These are phyloP conservation scores for Daphne laureola DNA, from an alignment of 441 rosid genomes.

Conservation along the genomic window DNA sequence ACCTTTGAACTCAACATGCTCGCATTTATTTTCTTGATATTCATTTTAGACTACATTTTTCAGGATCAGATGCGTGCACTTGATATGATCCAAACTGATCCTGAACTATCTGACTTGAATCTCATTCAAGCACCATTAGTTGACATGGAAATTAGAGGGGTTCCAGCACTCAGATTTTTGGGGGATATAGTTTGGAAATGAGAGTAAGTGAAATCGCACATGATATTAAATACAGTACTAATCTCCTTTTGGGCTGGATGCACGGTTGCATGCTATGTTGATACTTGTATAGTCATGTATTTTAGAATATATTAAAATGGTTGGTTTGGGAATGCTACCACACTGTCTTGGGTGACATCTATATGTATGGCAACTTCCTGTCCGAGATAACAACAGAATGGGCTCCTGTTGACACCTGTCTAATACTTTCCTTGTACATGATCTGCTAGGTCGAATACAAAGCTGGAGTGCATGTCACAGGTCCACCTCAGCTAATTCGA, in stretches of 20 bases:
- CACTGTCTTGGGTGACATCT: too few species aligned
- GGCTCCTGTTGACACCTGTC: too few species aligned
- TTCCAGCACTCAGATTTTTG: constrained; percentile 82
- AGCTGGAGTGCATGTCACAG: too few species aligned
- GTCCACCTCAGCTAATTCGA: too few species aligned
- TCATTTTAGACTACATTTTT: constrained; percentile 11
- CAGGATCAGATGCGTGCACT: constrained; percentile 95
- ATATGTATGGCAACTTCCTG: too few species aligned
- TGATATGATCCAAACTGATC: constrained; percentile 60
- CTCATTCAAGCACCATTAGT: constrained; percentile 78
- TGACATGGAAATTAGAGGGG: constrained; percentile 95
- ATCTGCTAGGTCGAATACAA: too few species aligned
- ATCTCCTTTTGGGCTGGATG: neutral
- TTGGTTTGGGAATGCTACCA: too few species aligned
- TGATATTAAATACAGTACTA: neutral
- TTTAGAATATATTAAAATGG: too few species aligned
- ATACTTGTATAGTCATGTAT: too few species aligned
- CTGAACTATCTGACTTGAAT: constrained; percentile 65
- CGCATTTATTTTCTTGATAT: neutral
- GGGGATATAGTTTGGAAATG: constrained; percentile 92
- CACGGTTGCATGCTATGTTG: neutral
- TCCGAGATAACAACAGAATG: too few species aligned
- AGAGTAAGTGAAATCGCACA: constrained; percentile 13
- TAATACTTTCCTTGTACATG: too few species aligned
- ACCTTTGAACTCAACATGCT: neutral